phyloP scores from a whole-genome alignment of 805 yeast genomes.

The Starmerella bombicola region DNA sequence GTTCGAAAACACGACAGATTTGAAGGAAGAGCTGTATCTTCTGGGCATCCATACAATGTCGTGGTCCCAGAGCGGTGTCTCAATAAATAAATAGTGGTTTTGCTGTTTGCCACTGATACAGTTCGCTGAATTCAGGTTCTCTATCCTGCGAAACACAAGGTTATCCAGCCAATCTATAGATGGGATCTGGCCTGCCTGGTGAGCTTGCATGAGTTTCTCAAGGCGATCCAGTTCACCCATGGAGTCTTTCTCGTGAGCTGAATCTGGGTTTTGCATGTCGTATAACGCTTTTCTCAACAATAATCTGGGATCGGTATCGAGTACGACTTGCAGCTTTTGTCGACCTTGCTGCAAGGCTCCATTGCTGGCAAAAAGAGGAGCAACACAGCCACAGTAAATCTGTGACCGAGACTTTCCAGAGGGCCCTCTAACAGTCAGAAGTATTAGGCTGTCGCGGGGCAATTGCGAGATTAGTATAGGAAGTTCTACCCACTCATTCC shows the following conservation, averaged over 20 bases:
- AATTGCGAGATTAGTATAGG: constrained; percentile 64
- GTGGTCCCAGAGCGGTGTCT: constrained; percentile 52
- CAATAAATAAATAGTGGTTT: constrained; percentile 37
- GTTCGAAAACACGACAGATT: constrained; percentile 18
- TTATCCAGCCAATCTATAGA: constrained; percentile 64
- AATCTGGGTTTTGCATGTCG: neutral
- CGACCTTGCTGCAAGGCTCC: constrained; percentile 59
- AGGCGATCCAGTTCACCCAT: constrained; percentile 35
- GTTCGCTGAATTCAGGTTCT: constrained; percentile 25
- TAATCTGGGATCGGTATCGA: constrained; percentile 10
- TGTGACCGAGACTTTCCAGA: constrained; percentile 36
- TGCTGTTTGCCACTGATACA: constrained; percentile 8
- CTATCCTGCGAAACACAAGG: constrained; percentile 45
- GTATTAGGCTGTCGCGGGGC: constrained; percentile 48
- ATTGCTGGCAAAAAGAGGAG: constrained; percentile 47
- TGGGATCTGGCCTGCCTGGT: constrained; percentile 55
- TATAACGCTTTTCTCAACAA: neutral
- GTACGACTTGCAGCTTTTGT: constrained; percentile 37
- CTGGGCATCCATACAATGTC: constrained; percentile 60
- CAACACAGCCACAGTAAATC: constrained; percentile 48
- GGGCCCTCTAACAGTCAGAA: constrained; percentile 56
- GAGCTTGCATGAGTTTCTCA: constrained; percentile 45
- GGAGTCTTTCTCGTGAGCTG: neutral
- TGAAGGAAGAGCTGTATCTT: constrained; percentile 19
- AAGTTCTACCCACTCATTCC: constrained; percentile 63